Conservation (phyloP, 2,329 filamentous ascomycete genomes). For the Cladophialophora yegresii region DNA sequence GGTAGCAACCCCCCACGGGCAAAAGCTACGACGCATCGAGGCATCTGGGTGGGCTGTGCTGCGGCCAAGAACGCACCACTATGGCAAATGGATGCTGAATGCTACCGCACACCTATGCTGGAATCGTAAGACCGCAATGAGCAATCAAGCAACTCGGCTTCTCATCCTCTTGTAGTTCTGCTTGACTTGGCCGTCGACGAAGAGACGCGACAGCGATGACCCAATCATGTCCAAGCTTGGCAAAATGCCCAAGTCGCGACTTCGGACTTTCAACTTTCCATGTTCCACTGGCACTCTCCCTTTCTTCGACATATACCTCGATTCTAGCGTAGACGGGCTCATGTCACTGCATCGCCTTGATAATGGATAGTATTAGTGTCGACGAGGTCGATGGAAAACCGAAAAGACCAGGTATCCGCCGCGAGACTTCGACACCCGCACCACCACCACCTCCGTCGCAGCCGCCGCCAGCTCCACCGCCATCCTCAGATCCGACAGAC, state of each 20-base stretch:
- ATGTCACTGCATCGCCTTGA: slow-evolving; percentile 1
- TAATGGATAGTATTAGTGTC: slow-evolving; percentile 42
- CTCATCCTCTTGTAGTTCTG: background rate
- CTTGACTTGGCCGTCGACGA: background rate
- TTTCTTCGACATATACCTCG: background rate
- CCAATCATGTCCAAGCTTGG: slow-evolving; percentile 6
- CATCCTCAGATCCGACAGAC: slow-evolving; percentile 54
- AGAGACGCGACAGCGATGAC: background rate
- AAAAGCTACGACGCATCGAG: background rate
- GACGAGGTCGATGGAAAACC: slow-evolving; percentile 54
- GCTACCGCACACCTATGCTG: background rate
- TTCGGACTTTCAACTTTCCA: background rate
- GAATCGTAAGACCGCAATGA: background rate
- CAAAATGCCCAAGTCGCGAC: slow-evolving; percentile 2
- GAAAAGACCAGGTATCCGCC: slow-evolving; percentile 43
- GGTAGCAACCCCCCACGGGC: background rate
- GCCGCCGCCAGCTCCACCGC: slow-evolving; percentile 46
- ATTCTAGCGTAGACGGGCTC: background rate
- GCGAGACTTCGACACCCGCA: slow-evolving; percentile 43
- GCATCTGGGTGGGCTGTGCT: background rate
- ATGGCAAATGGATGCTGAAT: background rate
- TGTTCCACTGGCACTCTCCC: background rate
- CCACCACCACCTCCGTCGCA: slow-evolving; percentile 51
- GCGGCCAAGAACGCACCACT: background rate
- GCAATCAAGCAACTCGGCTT: background rate